A percentile compares a stretch with the other conserved stretches of the same genome.
These are phyloP conservation scores for Eucalyptus erythrocorys DNA, from an alignment of 345 rosid species.

Conservation along the genomic window DNA sequence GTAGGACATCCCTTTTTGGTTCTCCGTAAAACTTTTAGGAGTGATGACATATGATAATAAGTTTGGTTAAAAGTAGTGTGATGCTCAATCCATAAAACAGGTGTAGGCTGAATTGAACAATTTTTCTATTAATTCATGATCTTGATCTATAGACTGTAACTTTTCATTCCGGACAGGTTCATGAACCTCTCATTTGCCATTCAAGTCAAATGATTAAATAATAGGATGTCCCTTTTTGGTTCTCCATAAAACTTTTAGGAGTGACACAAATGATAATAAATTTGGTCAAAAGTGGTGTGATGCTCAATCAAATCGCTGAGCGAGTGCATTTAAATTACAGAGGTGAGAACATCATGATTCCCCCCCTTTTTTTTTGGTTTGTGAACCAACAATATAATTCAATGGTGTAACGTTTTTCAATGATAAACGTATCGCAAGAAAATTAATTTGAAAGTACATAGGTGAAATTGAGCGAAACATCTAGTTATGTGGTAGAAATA, in stretches of 20 bases:
- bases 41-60: background rate
- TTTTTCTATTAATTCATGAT: background rate
- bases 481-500: background rate
- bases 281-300: background rate
- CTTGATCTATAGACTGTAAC: background rate
- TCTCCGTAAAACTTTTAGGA: background rate
- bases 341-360: background rate
- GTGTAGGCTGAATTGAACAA: background rate
- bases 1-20: background rate
- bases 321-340: background rate
- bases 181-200: background rate
- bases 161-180: background rate
- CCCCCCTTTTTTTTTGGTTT: background rate
- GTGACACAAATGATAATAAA: background rate
- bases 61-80: background rate
- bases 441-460: background rate
- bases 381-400: background rate
- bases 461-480: background rate
- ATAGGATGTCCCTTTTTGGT: background rate
- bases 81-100: background rate
- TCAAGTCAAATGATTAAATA: background rate
- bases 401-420: too few relatives aligned
- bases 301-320: background rate
- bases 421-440: too few relatives aligned
- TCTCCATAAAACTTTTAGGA: background rate